A percentile compares a stretch with the other conserved stretches of the same genome.
Evolutionary conservation across 768 basidiomycete species (phyloP).

Genomic region (Suillus tomentosus): DNA sequence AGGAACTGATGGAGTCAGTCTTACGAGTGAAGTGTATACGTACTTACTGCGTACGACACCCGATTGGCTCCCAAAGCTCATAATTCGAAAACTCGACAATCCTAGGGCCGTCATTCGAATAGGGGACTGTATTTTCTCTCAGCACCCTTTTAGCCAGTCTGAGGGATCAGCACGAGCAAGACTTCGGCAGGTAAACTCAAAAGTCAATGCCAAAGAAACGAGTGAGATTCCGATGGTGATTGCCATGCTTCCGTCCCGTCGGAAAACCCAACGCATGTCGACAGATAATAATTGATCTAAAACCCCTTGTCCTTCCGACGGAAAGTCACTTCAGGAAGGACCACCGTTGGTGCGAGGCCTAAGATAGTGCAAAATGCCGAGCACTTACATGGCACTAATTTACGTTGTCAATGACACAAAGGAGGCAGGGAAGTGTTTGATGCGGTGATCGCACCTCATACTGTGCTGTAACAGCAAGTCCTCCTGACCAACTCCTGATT

Average conservation of each 20-base stretch:
- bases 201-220: not conserved
- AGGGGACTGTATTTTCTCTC: not conserved
- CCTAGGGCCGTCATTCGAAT: not conserved
- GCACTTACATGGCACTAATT: not conserved
- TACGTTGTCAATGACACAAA: not conserved
- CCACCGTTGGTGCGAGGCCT: not conserved
- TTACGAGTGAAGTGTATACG: not conserved
- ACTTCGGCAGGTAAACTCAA: not conserved
- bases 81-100: not conserved
- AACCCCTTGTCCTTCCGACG: not conserved
- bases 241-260: not conserved
- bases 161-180: not conserved
- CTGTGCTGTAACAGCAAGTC: not conserved
- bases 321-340: not conserved
- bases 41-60: not conserved
- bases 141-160: not conserved
- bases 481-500: not conserved
- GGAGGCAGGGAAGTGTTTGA: not conserved
- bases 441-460: not conserved
- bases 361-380: not conserved
- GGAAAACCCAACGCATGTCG: not conserved
- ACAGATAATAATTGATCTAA: not conserved
- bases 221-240: not conserved
- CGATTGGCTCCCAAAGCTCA: not conserved
- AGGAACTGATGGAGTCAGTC: not conserved